Evolutionary conservation across 78 protist species (phyloP), one percentile per base, ranked within the genome.

Genomic region (Monosiga brevicollis): DNA sequence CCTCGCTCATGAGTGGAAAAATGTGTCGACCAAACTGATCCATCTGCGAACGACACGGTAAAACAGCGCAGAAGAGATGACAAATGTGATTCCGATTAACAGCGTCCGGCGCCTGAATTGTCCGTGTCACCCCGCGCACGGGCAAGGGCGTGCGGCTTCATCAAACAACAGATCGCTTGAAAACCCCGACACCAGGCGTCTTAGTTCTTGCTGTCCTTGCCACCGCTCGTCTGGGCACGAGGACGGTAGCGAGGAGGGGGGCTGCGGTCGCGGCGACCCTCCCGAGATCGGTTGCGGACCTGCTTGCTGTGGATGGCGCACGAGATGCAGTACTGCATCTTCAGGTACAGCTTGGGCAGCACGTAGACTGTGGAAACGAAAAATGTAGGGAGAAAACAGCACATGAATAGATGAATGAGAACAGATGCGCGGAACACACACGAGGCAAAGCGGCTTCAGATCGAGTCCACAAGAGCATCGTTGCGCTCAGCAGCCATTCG

Each of bases 291-390:
- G 79, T 91, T 97, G 74, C 99, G 95, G 29, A 96, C 99, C 41
- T 90, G 74, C 86, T 89, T 94, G 74, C 97, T 84, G 97, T 98
- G 99, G 84, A 93, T 91, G 55, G 99, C 99, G 92, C 99, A 96
- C 40, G 99, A 95, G 86, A 96, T 84, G 93, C 99, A 96, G 95
- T 96, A 96, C 81, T 94, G 93, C 87, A 89, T 79, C 94, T 96
- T 96, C 87, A 91, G 77, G 95, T 95, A 98, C 76, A 95, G 55
- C 94, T 95, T 98, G 84, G 99, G 99, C 77, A 96, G 92, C 49
- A 86, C 87, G 96, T 96, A 97, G 39, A 42, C 93, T 76, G 41
- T 1, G 29, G 0, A 29, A 42, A 1, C 40, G 1, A 71, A 36
- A 20, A 34, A 38, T 10, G 37, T 6, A 39, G 36, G 25, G 42